A percentile compares a stretch with the other conserved stretches of the same genome.
Evolutionary conservation across 225 moss, liverwort and hornwort genomes (phyloP).

Genomic region (Ulota crispa): DNA sequence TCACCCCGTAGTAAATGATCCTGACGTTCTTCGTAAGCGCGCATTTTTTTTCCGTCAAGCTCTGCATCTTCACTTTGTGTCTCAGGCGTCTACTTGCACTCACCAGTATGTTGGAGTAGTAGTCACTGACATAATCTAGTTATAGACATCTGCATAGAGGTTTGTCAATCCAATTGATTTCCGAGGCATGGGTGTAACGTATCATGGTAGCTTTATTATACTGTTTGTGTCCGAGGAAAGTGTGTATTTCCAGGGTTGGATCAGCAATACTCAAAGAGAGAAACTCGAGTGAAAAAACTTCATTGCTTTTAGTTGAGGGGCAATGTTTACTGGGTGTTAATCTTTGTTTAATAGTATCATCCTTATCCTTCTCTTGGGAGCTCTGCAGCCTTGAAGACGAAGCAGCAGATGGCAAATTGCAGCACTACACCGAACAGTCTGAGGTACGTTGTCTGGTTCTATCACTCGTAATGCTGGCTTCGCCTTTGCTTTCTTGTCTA

Average conservation of each 20-base stretch:
- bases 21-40: conserved; percentile 18
- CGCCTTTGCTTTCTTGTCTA: background rate
- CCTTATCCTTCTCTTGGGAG: conserved; percentile 52
- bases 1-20: background rate
- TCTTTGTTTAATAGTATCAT: conserved; percentile 50
- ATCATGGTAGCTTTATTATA: conserved; percentile 20
- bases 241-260: conserved; percentile 15
- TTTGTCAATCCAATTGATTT: conserved; percentile 5
- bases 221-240: conserved; percentile 17
- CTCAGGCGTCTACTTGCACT: conserved; percentile 31
- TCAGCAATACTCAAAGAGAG: conserved; percentile 9
- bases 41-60: conserved; percentile 18
- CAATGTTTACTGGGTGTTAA: conserved; percentile 17
- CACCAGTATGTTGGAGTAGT: conserved; percentile 22
- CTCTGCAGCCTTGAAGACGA: conserved; percentile 93
- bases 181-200: background rate
- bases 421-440: conserved; percentile 43
- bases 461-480: conserved; percentile 10
- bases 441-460: conserved; percentile 61
- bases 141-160: conserved; percentile 21
- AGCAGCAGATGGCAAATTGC: conserved; percentile 71
- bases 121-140: conserved; percentile 8
- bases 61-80: conserved; percentile 25
- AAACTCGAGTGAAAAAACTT: conserved; percentile 6
- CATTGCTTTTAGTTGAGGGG: conserved; percentile 20